Evolutionary conservation across 2,329 filamentous ascomycete genomes (phyloP), one percentile per base, ranked within the genome.

Genomic region (Colletotrichum agaves): DNA sequence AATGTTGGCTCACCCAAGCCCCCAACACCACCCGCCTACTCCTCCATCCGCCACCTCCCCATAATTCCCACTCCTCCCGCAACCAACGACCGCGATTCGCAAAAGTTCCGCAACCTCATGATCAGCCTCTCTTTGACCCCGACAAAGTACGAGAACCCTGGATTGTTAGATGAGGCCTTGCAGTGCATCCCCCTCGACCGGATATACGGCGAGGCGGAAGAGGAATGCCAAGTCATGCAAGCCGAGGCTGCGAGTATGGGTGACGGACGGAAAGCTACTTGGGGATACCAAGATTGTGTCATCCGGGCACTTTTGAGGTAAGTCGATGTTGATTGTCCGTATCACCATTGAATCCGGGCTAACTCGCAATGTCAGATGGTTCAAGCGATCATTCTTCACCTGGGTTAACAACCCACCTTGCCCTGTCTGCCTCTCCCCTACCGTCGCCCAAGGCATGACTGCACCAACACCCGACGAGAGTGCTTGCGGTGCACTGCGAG

Each of bases 261-360:
- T 19, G 89, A 92, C 63, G 92, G 90, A 62, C 87, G 89, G 72
- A 91, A 92, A 77, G 88, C 94, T 2, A 91, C 94, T 82, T 98
- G 95, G 95, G 95, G 94, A 64, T 98, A 98, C 77, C 95, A 98
- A 79, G 96, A 99, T 81, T 99, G 95, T 78, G 93, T 98, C 62
- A 91, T 98, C 75, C 88, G 93, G 72, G 93, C 95, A 69, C 84
- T 98, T 71, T 84, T 98, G 75, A 91, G 90, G 92, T 71, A 41
- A 41, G 69, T 64, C 19, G 39, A 61, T 31, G 15, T 17, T 2
- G n/a, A 10, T n/a, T 52, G 11, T 41, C 15, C 27, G 37, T 19
- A 17, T 49, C 31, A n/a, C 8, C 1, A 27, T 27, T 27, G 27
- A n/a, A 3, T 13, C 37, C 12, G 23, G 27, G 61, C 60, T 63